Evolutionary conservation across 2,329 filamentous ascomycete genomes (phyloP), one percentile per base, ranked within the genome.

Genomic region (Neurospora sp.): DNA sequence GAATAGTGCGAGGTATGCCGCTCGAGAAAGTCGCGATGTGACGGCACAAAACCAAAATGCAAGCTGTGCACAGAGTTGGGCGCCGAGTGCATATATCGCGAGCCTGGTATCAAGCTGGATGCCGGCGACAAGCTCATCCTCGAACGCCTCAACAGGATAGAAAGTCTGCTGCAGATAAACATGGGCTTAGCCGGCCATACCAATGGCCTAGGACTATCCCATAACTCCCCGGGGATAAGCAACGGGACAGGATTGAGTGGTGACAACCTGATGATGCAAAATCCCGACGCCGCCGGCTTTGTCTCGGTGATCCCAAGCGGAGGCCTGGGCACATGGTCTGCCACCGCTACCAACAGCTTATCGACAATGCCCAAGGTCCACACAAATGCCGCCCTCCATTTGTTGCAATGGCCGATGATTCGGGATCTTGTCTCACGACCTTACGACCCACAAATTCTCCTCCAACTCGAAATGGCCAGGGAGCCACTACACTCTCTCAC

Each of bases 361-460:
- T 93, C 91, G 2, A 92, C 91, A 36, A 95, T 95, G 91, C 92
- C 92, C 28, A 94, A 93, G 79, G 85, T 91, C 17, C 92, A 95
- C 79, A 94, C 91, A 0, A 95, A 92, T 71, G 91, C 92, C 6
- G 91, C 91, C 1, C 82, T 93, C 74, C 90, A 95, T 78, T 82
- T 95, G 23, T 82, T 95, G 6, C 91, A 93, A 76, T 94, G 92
- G 88, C 92, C 92, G 12, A 83, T 93, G 73, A 94, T 95, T 74
- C 86, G 91, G 66, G 90, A 93, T 76, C 82, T 96, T 28, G 90
- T 95, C 8, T 90, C 90, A 37, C 85, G 89, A 40, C 90, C 90
- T 3, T 93, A 93, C 78, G 91, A 94, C 76, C 91, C 92, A 2
- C 91, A 93, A 77, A 91, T 92, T n/a, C 82, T 95, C 15, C 84